Base-by-base conservation (phyloP, 768 basidiomycete species). In the Mycena rosella region DNA sequence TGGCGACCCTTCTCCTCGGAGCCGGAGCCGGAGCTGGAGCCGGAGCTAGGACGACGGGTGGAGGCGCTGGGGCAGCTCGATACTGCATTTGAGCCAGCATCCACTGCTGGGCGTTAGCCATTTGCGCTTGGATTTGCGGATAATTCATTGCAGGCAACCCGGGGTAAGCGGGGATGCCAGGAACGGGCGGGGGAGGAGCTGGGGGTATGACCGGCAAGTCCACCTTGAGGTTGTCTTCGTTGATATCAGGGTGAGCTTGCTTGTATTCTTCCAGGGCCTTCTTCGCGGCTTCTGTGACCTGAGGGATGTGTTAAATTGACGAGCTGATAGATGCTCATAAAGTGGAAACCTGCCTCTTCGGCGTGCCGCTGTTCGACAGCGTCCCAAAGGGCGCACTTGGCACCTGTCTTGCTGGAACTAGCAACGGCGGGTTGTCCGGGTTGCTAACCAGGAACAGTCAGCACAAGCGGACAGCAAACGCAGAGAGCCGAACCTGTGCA, bases 241-340 rank as follows among this genome's bases (percentile, higher is more conserved):
- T 83, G 26, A 89, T 82, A 24, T 94, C 90, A 0, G 93, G 92
- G 49, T 92, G 83, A 5, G 83, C 78, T 29, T 77, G 78, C 70
- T 86, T 87, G 74, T 87, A 87, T 24, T 91, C 85, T n/a, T 84
- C 86, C n/a, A 89, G 75, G 0, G 93, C 92, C 56, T 79, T 83
- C 73, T 91, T 86, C 15, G 88, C 89, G 0, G 93, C 94, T 56
- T 81, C 86, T 56, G 86, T 86, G 40, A 94, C 92, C 93, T 94
- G 58, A 34, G 40, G n/a, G 42, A 49, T 44, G 18, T 24, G 34
- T 52, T n/a, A 61, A 24, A 65, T 38, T 60, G 52, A 59, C 55
- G 29, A 34, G 15, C 18, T 17, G 54, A 36, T 34, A 47, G 54
- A 36, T 34, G 45, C 48, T 22, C 36, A 42, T 3, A 18, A 40